Base-by-base conservation (phyloP, 139 green algal genomes). In the Microglena sp. region DNA sequence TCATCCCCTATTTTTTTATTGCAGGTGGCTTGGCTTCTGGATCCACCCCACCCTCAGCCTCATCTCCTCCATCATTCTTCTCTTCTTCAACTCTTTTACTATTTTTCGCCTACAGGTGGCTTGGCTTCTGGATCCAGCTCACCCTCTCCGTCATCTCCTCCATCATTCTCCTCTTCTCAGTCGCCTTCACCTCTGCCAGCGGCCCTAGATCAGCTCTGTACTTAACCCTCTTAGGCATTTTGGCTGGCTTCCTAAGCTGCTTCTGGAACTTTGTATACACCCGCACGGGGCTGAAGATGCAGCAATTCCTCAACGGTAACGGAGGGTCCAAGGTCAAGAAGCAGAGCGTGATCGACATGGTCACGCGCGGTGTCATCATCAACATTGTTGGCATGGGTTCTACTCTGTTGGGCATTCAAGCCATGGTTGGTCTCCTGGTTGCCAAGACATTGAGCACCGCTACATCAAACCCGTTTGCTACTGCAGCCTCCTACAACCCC, bases 11-110 rank as follows among this genome's bases (percentile, higher is more conserved):
- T n/a, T n/a, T n/a, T n/a, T n/a, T n/a, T n/a, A n/a, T n/a, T n/a
- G n/a, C n/a, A n/a, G n/a, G n/a, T 96, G 90, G 89, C 70, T 94
- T 32, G 80, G 75, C 60, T 98, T 99, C 71, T 99, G 94, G 94
- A 74, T 83, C 27, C 94, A 99, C 82, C 81, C 98, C 21, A 81
- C 89, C 0, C 79, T 97, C 35, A 90, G 77, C 32, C 76, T 92
- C 0, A 84, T 97, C 21, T 90, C 89, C 22, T 83, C 80, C 2
- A 80, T 95, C 59, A 95, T 99, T 36, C 73, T 97, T 30, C 76
- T 97, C 21, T 99, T 99, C 80, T 96, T 86, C 21, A 81, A 94
- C 1, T 87, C 89, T 7, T 96, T 96, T 72, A 95, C 89, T n/a
- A n/a, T n/a, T n/a, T n/a, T n/a, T n/a, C n/a, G n/a, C n/a, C 3